phyloP scores from a whole-genome alignment of 2,329 filamentous ascomycete species.

The Neofusicoccum umdonicola region DNA sequence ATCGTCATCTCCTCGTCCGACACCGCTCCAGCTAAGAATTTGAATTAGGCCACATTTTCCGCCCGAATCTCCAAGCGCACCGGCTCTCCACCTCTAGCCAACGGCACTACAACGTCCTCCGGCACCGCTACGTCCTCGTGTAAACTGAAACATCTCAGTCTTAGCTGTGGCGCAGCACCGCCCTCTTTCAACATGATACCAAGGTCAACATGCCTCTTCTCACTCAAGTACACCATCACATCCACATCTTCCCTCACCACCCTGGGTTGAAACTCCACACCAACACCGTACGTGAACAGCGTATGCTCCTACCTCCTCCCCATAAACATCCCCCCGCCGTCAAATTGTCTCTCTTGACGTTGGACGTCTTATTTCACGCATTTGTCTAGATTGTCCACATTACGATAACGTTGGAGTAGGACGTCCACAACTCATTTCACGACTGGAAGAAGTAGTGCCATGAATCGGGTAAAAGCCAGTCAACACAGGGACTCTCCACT shows the following conservation, averaged over 20 bases:
- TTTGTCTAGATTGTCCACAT: too few species aligned
- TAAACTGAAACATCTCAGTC: constrained; percentile 37
- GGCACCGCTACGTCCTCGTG: constrained; percentile 43
- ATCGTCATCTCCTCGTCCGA: constrained; percentile 8
- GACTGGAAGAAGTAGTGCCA: too few species aligned
- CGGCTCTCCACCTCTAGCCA: constrained; percentile 38
- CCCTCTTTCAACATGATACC: constrained; percentile 28
- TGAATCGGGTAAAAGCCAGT: too few species aligned
- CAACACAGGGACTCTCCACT: too few species aligned
- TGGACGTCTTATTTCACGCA: too few species aligned
- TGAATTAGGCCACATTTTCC: constrained; percentile 47
- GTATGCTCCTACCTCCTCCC: too few species aligned
- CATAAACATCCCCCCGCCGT: too few species aligned
- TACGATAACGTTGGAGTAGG: too few species aligned
- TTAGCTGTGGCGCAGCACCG: not conserved
- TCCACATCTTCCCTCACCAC: constrained; percentile 50
- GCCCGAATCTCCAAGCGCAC: constrained; percentile 44
- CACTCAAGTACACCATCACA: constrained; percentile 51
- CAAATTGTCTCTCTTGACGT: too few species aligned
- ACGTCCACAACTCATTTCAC: too few species aligned
- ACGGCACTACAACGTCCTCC: constrained; percentile 31
- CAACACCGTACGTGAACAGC: too few species aligned
- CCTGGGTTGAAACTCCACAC: constrained; percentile 37
- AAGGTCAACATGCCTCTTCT: constrained; percentile 52
- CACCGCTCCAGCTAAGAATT: constrained; percentile 28